A percentile compares a stretch with the other conserved stretches of the same genome.
These are phyloP conservation scores for Sarcomyxa edulis DNA, from an alignment of 768 basidiomycete species.

Conservation along the genomic window DNA sequence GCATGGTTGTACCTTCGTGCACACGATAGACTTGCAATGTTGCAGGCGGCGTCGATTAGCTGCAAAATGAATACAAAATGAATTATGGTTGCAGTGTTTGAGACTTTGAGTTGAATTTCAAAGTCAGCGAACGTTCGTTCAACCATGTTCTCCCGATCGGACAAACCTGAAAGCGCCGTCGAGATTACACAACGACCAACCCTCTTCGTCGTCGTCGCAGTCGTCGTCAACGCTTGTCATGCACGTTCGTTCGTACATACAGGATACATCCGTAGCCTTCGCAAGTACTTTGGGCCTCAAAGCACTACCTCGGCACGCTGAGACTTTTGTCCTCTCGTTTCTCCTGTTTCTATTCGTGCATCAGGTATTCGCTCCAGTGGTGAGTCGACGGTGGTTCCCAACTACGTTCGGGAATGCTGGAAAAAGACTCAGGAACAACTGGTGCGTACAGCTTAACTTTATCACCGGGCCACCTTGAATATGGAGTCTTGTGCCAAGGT, in stretches of 20 bases:
- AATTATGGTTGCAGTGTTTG: too few relatives aligned
- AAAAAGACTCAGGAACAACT: slow-evolving; percentile 49
- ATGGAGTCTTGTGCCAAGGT: slow-evolving; percentile 48
- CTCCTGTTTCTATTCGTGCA: slow-evolving; percentile 56
- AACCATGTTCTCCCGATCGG: too few relatives aligned
- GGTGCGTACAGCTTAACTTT: slow-evolving; percentile 32
- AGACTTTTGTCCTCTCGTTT: slow-evolving; percentile 49
- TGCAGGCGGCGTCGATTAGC: too few relatives aligned
- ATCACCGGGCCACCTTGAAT: not conserved
- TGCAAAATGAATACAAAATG: too few relatives aligned
- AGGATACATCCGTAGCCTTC: not conserved
- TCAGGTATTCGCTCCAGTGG: slow-evolving; percentile 48
- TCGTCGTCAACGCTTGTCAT: too few relatives aligned
- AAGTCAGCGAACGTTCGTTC: too few relatives aligned
- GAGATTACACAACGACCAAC: too few relatives aligned
- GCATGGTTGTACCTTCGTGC: too few relatives aligned
- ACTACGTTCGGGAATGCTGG: slow-evolving; percentile 42
- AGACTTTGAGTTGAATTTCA: too few relatives aligned
- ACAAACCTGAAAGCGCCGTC: too few relatives aligned
- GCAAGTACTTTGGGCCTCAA: slow-evolving; percentile 36
- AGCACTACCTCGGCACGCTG: slow-evolving; percentile 50
- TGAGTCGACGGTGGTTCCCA: slow-evolving; percentile 43
- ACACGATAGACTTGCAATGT: too few relatives aligned
- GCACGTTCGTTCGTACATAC: not conserved
- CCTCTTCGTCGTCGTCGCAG: too few relatives aligned